Evolutionary conservation across 179 eudicot genomes (phyloP).

Genomic region (Carnegiea gigantea): DNA sequence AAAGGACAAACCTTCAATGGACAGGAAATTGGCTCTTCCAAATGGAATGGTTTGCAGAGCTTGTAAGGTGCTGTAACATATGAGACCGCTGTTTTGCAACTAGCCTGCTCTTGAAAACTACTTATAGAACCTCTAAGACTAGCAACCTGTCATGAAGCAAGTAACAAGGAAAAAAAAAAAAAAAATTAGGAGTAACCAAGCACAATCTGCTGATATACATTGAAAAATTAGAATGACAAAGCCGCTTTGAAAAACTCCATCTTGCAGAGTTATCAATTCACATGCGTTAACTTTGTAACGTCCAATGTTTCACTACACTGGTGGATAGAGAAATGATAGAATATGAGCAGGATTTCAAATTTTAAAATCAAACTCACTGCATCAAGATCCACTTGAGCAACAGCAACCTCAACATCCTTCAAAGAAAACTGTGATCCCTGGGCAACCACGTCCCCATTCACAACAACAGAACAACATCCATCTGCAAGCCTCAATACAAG

Average conservation of each 20-base stretch:
- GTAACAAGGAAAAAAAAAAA: neutral
- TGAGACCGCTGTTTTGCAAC: slow-evolving; percentile 56
- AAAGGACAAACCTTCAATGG: slow-evolving; percentile 62
- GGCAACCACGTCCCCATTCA: slow-evolving; percentile 93
- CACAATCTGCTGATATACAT: neutral
- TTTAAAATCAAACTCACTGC: slow-evolving; percentile 50
- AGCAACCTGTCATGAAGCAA: slow-evolving; percentile 58
- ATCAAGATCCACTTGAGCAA: slow-evolving; percentile 92
- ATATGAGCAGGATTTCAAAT: too few relatives aligned
- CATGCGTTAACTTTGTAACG: neutral
- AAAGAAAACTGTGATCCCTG: slow-evolving; percentile 98
- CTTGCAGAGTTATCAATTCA: neutral
- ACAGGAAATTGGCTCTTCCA: slow-evolving; percentile 65
- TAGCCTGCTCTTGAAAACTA: slow-evolving; percentile 89
- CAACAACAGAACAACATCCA: slow-evolving; percentile 90
- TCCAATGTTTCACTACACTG: neutral
- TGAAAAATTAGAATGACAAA: neutral
- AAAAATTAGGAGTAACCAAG: neutral
- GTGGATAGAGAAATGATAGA: neutral
- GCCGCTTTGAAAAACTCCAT: neutral
- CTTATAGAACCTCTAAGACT: slow-evolving; percentile 87
- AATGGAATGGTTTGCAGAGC: slow-evolving; percentile 75
- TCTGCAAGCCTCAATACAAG: slow-evolving; percentile 46
- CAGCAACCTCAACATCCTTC: slow-evolving; percentile 87
- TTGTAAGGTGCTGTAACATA: slow-evolving; percentile 58